Percentiles rank a stretch among this genome's conserved stretches.
phyloP scores from a whole-genome alignment of 1,139 yeast species.

The Suhomyces panamericanus region DNA sequence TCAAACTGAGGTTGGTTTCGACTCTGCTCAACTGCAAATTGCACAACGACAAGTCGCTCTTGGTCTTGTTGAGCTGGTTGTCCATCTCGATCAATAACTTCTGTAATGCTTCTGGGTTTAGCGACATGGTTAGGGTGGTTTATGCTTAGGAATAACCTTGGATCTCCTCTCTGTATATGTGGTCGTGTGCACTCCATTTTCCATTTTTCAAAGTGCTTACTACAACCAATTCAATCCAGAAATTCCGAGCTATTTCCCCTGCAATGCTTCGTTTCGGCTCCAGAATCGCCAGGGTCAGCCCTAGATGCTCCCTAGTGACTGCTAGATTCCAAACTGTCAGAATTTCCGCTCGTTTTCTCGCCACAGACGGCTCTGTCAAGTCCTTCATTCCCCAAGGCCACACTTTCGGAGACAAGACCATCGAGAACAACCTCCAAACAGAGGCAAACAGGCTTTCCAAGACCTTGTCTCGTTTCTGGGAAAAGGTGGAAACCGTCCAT shows the following conservation, averaged over 20 bases:
- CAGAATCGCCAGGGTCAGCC: background rate
- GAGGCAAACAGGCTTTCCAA: constrained; percentile 73
- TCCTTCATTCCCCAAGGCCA: constrained; percentile 14
- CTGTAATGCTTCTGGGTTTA: constrained; percentile 55
- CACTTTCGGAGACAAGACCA: constrained; percentile 42
- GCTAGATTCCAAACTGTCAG: background rate
- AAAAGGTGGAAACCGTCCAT: constrained; percentile 56
- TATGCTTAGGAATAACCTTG: too few relatives aligned
- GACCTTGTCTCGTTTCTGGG: constrained; percentile 83
- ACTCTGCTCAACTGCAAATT: constrained; percentile 57
- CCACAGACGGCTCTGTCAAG: constrained; percentile 13
- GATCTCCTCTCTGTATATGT: background rate
- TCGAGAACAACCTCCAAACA: constrained; percentile 51
- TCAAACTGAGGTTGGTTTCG: constrained; percentile 57
- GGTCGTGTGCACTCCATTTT: background rate
- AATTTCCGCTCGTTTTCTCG: constrained; percentile 1
- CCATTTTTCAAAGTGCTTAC: background rate
- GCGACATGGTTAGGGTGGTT: constrained; percentile 21
- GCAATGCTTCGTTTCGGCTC: constrained; percentile 8
- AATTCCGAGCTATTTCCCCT: background rate
- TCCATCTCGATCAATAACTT: constrained; percentile 62
- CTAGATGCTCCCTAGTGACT: background rate
- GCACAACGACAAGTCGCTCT: constrained; percentile 66
- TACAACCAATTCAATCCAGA: background rate
- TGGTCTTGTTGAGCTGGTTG: constrained; percentile 56